Base-by-base conservation (phyloP, 352 stramenopile species). In the Phytophthora melonis region DNA sequence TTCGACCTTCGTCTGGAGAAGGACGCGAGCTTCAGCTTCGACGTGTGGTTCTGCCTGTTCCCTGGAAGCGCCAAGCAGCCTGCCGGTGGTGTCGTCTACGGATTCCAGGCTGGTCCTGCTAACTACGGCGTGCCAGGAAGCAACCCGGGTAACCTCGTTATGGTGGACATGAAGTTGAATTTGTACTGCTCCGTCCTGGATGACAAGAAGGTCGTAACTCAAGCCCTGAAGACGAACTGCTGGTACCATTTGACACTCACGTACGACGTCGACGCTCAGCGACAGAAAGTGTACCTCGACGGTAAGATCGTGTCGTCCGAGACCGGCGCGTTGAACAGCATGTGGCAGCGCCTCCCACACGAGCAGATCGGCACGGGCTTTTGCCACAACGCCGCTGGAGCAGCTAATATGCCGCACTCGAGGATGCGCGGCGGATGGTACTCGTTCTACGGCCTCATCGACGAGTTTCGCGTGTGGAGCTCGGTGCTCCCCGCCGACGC, bases 231-330 rank as follows among this genome's bases (percentile, higher is more conserved):
- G 43, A 47, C 57, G 5, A 62, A 80, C 16, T 73, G 59, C 25
- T 86, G 79, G 81, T 79, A 86, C 59, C 81, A 88, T 53, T 58
- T 88, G 39, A 68, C 68, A 23, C 56, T 88, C 8, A 83, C 74
- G 6, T 86, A 83, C 36, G 65, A 75, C 9, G 58, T 65, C 1
- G 27, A 45, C 13, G 0, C 55, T 57, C 27, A 58, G 72, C 55
- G 62, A 16, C 69, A 86, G 52, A 36, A 61, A n/a, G 76, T 88
- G 19, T 88, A 77, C 36, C 19, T 88, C 7, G 62, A 86, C n/a
- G 78, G 78, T 8, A 66, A 77, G 10, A 43, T 79, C n/a, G 43
- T 79, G 0, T 60, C 21, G 4, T 68, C 21, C 7, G 56, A 74
- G 16, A 39, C 54, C 1, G 78, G 76, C 1, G 13, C 60, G 0